Percentiles rank a stretch among this genome's conserved stretches.
Evolutionary conservation across 306 rosid genomes (phyloP).

Genomic region (Luffa acutangula): DNA sequence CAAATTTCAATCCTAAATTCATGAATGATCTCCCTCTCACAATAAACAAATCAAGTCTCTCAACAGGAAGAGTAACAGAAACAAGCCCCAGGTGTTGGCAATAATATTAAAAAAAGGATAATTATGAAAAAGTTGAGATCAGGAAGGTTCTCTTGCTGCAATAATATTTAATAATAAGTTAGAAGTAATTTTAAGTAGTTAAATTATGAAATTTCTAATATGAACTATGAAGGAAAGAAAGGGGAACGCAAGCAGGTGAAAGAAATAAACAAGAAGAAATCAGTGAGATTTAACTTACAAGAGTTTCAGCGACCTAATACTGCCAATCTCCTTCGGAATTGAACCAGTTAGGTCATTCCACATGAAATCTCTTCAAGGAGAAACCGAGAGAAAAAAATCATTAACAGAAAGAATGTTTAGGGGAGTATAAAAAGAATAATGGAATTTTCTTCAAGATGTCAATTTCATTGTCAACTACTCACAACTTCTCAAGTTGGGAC

Average conservation of each 20-base stretch:
- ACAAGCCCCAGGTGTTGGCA: not conserved
- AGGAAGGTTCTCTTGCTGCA: not conserved
- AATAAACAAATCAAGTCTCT: not conserved
- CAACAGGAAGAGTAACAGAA: not conserved
- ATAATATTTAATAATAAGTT: not conserved
- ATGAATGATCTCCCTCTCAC: not conserved
- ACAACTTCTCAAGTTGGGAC: conserved; percentile 50
- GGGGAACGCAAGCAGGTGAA: not conserved
- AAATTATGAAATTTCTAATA: conserved; percentile 8
- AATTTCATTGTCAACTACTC: conserved; percentile 19
- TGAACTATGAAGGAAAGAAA: conserved; percentile 8
- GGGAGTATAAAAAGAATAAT: not conserved
- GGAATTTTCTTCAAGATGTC: not conserved
- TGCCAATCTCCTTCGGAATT: conserved; percentile 76
- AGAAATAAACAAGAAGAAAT: not conserved
- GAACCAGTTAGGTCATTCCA: conserved; percentile 71
- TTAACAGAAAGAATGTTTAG: conserved; percentile 9
- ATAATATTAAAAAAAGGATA: not conserved
- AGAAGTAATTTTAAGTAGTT: not conserved
- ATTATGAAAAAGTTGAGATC: not conserved
- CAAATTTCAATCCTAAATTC: not conserved
- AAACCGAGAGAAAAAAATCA: conserved; percentile 26
- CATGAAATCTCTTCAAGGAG: conserved; percentile 63
- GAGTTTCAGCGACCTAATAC: conserved; percentile 41
- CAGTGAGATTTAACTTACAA: conserved; percentile 43